Evolutionary conservation across 805 yeast species (phyloP), one percentile per base, ranked within the genome.

Genomic region (Hanseniaspora clermontiae): DNA sequence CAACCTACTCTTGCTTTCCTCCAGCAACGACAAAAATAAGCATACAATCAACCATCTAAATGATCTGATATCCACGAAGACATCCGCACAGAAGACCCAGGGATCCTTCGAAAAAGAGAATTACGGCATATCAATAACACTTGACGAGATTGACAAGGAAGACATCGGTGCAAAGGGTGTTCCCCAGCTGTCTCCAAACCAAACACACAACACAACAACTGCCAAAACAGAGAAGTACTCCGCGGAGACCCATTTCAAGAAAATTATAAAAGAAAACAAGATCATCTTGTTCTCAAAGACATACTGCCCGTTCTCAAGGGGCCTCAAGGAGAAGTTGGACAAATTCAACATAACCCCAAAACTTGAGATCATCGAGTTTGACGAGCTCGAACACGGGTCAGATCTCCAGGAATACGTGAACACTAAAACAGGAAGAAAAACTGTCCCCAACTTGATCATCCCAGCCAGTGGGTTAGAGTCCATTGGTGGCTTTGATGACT

Each of bases 401-500:
- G 84, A 78, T 59, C 74, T 93, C 59, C 97, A 90, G 69, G 78
- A 73, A 17, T 83, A 84, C 68, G 75, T 93, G 53, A 83, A 76
- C 17, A 72, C 75, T 51, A 68, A 76, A 57, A 80, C 95, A 5
- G 95, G 93, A 7, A 80, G 96, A 62, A 71, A 71, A 32, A 91
- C 97, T 0, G 98, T 93, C 14, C 98, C 98, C 29, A 93, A 93
- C 66, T 78, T 93, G 20, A 74, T 87, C 55, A 78, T 91, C 55
- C 57, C 57, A 19, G 17, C 24, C 10, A 84, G 82, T 57, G 84
- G 85, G 9, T n/a, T 56, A 8, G 67, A 77, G 29, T 82, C 91
- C 49, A 77, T 85, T 61, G 98, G 98, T 42, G 98, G 98, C 2
- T 80, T 80, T 43, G 96, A 88, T 67, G 97, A 90, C 57, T 79